Conservation (phyloP, 371 early-diverging fungal species). For the Mucor racemosus region DNA sequence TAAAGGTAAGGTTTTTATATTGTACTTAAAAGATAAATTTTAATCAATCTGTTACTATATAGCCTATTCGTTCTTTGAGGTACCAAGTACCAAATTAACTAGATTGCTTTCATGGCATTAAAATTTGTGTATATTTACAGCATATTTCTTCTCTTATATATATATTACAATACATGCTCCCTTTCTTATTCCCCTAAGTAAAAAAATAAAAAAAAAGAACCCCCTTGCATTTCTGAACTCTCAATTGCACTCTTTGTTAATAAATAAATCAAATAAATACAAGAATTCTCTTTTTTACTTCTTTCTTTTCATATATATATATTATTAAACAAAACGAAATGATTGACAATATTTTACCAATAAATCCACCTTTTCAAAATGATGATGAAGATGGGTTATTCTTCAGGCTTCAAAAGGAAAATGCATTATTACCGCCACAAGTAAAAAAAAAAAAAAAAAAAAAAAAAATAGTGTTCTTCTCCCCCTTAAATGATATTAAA, state of each 20-base stretch:
- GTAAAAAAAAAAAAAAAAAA: conserved; percentile 23
- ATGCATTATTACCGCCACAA: conserved; percentile 45
- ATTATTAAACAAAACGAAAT: neutral
- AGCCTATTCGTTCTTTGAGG: conserved; percentile 39
- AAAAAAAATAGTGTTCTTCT: neutral
- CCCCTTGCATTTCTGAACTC: conserved; percentile 26
- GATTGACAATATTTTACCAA: too few species aligned
- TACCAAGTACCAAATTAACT: conserved; percentile 27
- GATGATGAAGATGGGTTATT: conserved; percentile 19
- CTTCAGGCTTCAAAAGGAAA: conserved; percentile 40
- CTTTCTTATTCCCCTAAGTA: conserved; percentile 11
- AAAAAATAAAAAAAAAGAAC: conserved; percentile 2
- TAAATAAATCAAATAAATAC: neutral
- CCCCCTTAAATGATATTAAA: neutral
- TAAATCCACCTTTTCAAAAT: too few species aligned
- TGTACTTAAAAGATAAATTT: neutral
- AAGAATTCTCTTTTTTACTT: neutral
- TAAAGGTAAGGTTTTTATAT: conserved; percentile 23
- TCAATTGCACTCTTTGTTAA: conserved; percentile 2
- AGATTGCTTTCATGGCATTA: conserved; percentile 30
- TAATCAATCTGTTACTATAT: neutral
- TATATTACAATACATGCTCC: too few species aligned
- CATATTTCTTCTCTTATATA: conserved; percentile 6
- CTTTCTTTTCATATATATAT: neutral
- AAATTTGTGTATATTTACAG: conserved; percentile 3